Evolutionary conservation across 1,284 basidiomycete species (phyloP).

Genomic region (Waitea zeae): DNA sequence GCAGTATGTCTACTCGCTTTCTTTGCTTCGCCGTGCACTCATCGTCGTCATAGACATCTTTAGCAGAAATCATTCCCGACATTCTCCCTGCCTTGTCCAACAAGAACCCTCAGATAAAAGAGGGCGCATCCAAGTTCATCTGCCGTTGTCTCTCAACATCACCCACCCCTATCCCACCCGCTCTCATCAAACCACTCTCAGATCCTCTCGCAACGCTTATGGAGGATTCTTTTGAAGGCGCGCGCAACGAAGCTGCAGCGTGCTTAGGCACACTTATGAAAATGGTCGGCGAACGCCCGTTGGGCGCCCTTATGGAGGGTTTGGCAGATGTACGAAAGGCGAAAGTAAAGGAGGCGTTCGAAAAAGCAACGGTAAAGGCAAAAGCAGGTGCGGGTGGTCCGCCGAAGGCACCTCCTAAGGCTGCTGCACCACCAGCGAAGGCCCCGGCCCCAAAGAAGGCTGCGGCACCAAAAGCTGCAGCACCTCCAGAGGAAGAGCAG

Average conservation of each 20-base stretch:
- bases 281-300: constrained; percentile 88
- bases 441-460: constrained; percentile 28
- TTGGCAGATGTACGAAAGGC: constrained; percentile 81
- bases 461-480: background rate
- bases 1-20: constrained; percentile 34
- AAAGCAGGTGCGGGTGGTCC: constrained; percentile 44
- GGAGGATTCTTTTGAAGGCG: constrained; percentile 83
- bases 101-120: constrained; percentile 97
- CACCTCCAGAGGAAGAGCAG: constrained; percentile 11
- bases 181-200: constrained; percentile 74
- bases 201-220: constrained; percentile 66
- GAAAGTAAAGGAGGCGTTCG: constrained; percentile 91
- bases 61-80: constrained; percentile 78
- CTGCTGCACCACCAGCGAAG: constrained; percentile 20
- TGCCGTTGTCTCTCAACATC: constrained; percentile 65
- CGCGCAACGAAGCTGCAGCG: constrained; percentile 78
- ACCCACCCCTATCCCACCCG: constrained; percentile 45
- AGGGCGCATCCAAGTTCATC: constrained; percentile 83
- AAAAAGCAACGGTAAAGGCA: constrained; percentile 76
- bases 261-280: constrained; percentile 91
- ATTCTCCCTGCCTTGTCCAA: constrained; percentile 63
- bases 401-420: constrained; percentile 21
- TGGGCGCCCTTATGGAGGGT: constrained; percentile 78
- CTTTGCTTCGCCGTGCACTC: constrained; percentile 2
- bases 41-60: constrained; percentile 37